A percentile compares a stretch with the other conserved stretches of the same genome.
These are phyloP conservation scores for Allium sativum DNA, from an alignment of 106 monocot species.

Conservation along the genomic window DNA sequence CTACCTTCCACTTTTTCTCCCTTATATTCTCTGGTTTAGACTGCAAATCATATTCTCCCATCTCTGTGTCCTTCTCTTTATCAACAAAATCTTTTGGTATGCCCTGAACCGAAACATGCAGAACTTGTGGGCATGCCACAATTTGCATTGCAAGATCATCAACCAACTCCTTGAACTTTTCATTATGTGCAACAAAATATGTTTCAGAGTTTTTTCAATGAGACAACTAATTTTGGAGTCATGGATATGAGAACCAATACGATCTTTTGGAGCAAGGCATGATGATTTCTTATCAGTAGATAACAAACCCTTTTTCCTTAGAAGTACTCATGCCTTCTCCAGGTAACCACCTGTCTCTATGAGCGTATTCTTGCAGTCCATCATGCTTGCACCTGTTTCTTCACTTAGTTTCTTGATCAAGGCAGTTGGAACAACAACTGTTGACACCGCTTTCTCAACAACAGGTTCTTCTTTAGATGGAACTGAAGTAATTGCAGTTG, in stretches of 20 bases:
- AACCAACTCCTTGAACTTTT: conserved; percentile 71
- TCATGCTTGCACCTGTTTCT: conserved; percentile 94
- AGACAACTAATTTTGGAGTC: conserved; percentile 69
- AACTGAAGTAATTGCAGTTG: too few species aligned
- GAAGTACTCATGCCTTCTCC: conserved; percentile 73
- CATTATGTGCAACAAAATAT: conserved; percentile 73
- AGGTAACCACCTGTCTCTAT: conserved; percentile 62
- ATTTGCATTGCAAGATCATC: conserved; percentile 87
- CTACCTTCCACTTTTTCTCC: conserved; percentile 88
- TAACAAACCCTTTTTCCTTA: conserved; percentile 75
- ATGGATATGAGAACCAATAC: conserved; percentile 72
- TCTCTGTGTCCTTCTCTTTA: conserved; percentile 81
- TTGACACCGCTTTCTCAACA: conserved; percentile 38
- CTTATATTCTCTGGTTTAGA: conserved; percentile 76
- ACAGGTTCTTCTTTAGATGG: too few species aligned
- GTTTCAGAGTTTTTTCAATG: conserved; percentile 81
- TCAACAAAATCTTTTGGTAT: conserved; percentile 37
- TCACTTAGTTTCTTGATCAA: conserved; percentile 86
- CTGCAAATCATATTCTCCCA: conserved; percentile 77
- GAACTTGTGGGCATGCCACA: conserved; percentile 43
- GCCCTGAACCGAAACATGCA: conserved; percentile 67
- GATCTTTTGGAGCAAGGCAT: conserved; percentile 65
- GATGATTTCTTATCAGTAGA: conserved; percentile 93
- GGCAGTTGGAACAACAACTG: conserved; percentile 42
- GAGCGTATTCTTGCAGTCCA: conserved; percentile 97